Evolutionary conservation across 495 filamentous ascomycete species (phyloP).

Genomic region (Gamarada debralockiae): DNA sequence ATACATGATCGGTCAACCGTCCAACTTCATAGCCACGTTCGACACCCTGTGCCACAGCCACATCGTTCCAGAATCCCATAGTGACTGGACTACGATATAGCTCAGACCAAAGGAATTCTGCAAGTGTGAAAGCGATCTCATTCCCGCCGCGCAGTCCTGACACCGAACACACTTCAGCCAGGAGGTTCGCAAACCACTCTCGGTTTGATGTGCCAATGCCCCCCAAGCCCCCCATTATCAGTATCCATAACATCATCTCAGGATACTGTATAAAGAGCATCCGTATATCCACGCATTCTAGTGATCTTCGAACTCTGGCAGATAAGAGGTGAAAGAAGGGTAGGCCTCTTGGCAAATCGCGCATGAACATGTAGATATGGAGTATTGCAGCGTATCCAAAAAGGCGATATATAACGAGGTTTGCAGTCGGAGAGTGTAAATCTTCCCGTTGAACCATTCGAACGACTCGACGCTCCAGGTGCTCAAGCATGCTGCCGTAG

Average conservation of each 20-base stretch:
- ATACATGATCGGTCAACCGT: neutral
- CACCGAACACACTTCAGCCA: neutral
- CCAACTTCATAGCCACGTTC: conserved; percentile 1
- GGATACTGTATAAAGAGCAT: neutral
- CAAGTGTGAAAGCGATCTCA: neutral
- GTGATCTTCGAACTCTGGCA: neutral
- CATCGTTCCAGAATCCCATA: conserved; percentile 8
- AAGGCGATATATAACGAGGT: neutral
- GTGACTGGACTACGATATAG: conserved; percentile 9
- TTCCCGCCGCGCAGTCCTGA: neutral
- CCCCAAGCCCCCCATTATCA: conserved; percentile 6
- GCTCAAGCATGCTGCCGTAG: conserved; percentile 2
- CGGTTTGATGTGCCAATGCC: neutral
- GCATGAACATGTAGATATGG: conserved; percentile 11
- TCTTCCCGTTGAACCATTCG: neutral
- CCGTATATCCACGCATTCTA: neutral
- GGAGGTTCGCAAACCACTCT: conserved; percentile 1
- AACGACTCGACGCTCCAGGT: neutral
- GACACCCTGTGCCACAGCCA: neutral
- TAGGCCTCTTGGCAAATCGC: neutral
- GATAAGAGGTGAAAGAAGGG: conserved; percentile 1
- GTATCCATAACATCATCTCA: conserved; percentile 10
- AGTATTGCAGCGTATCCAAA: conserved; percentile 4
- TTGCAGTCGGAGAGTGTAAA: neutral
- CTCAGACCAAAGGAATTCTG: conserved; percentile 12